These are phyloP conservation scores for Austroboletus novae-zelandiae DNA, from an alignment of 1,284 basidiomycete genomes.

Conservation along the genomic window DNA sequence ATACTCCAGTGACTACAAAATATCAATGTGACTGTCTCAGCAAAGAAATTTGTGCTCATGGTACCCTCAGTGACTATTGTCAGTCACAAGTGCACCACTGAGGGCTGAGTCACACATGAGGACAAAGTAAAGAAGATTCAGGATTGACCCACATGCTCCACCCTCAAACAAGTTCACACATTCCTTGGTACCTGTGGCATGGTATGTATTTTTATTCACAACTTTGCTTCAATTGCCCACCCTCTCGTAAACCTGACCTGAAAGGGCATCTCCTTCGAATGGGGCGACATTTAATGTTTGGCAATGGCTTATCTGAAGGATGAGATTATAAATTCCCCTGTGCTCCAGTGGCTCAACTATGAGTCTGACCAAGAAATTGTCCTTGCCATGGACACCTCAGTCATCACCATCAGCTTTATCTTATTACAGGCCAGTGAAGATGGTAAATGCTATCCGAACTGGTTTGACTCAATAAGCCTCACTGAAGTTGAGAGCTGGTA, in stretches of 20 bases:
- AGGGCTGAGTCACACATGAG: constrained; percentile 10
- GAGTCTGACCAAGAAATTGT: not conserved
- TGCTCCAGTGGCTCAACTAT: not conserved
- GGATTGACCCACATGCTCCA: not conserved
- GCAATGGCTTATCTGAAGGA: not conserved
- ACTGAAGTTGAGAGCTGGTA: not conserved
- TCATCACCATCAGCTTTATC: not conserved
- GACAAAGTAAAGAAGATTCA: not conserved
- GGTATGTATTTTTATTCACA: not conserved
- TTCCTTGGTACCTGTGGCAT: not conserved
- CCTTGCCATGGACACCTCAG: not conserved
- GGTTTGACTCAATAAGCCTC: not conserved
- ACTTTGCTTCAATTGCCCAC: not conserved
- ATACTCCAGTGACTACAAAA: too few species aligned
- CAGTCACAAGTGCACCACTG: constrained; percentile 27
- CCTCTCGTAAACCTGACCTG: not conserved
- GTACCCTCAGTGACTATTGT: constrained; percentile 18
- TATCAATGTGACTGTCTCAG: constrained; percentile 26
- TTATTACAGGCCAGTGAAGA: not conserved
- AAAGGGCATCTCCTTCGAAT: not conserved
- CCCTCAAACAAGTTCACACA: not conserved
- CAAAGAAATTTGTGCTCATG: constrained; percentile 25
- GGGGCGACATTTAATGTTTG: not conserved
- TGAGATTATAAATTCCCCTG: not conserved
- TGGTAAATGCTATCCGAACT: not conserved